These are phyloP conservation scores for Thermoascus crustaceus DNA, from an alignment of 2,329 filamentous ascomycete genomes.

Conservation along the genomic window DNA sequence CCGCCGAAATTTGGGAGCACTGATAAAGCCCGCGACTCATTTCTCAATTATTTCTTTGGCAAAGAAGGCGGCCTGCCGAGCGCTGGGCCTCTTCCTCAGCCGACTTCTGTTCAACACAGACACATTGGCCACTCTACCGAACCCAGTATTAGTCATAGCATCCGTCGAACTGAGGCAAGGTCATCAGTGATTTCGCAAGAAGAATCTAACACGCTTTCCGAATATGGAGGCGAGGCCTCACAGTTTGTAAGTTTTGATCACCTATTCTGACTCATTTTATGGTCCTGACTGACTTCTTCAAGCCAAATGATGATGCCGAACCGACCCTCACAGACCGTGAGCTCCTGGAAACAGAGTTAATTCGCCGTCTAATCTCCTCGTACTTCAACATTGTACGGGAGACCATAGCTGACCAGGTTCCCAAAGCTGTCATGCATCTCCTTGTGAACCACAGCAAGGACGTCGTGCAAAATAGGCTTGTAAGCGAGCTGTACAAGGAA, in stretches of 20 bases:
- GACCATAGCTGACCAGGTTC: conserved; percentile 96
- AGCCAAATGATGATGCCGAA: conserved; percentile 50
- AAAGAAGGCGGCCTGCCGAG: conserved; percentile 65
- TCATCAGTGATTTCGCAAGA: conserved; percentile 38
- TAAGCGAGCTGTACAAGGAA: conserved; percentile 93
- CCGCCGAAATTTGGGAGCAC: conserved; percentile 54
- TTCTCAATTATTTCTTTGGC: conserved; percentile 97
- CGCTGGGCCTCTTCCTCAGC: conserved; percentile 36
- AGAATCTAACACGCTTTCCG: conserved; percentile 29
- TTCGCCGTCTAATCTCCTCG: conserved; percentile 89
- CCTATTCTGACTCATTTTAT: background rate
- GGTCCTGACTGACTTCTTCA: conserved; percentile 2
- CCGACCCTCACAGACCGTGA: conserved; percentile 91
- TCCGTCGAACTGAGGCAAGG: conserved; percentile 55
- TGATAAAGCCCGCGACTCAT: conserved; percentile 71
- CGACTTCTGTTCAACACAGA: conserved; percentile 39
- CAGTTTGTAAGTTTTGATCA: conserved; percentile 38
- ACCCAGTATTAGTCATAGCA: conserved; percentile 73
- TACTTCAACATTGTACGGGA: conserved; percentile 99
- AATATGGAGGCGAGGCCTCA: conserved; percentile 36
- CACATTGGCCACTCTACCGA: conserved; percentile 74
- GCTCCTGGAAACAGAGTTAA: conserved; percentile 94
- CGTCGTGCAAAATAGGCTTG: conserved; percentile 91
- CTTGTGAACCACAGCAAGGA: conserved; percentile 98
- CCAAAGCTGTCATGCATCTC: conserved; percentile 97